These are phyloP conservation scores for Tricholoma bakamatsutake DNA, from an alignment of 768 basidiomycete species.

Conservation along the genomic window DNA sequence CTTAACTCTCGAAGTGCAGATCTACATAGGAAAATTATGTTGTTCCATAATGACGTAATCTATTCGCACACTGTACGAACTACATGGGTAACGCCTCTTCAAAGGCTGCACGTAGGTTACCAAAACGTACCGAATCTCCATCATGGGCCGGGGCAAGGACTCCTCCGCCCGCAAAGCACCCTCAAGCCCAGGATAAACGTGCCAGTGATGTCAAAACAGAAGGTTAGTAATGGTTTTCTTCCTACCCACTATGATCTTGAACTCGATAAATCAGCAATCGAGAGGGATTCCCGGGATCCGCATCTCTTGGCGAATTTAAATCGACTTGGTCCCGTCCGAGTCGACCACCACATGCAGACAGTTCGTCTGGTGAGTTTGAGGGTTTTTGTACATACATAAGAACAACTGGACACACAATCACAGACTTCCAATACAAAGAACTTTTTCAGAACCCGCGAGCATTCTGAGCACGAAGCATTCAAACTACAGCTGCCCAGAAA, in stretches of 20 bases:
- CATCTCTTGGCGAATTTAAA: conserved; percentile 63
- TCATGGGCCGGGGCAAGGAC: conserved; percentile 45
- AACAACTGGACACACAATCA: conserved; percentile 4
- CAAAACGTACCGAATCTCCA: conserved; percentile 38
- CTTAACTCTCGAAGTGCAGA: conserved; percentile 16
- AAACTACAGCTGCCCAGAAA: conserved; percentile 38
- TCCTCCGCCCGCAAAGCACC: conserved; percentile 18
- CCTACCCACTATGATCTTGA: not conserved
- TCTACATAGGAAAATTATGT: not conserved
- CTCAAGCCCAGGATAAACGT: conserved; percentile 12
- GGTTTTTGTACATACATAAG: not conserved
- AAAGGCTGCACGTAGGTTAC: conserved; percentile 52
- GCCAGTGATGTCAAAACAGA: conserved; percentile 50
- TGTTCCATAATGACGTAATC: conserved; percentile 15
- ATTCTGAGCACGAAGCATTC: conserved; percentile 52
- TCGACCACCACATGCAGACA: conserved; percentile 57
- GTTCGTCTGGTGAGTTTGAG: conserved; percentile 38
- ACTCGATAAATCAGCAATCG: conserved; percentile 39
- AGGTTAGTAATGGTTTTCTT: conserved; percentile 26
- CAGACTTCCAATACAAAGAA: conserved; percentile 26
- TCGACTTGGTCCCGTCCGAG: conserved; percentile 60
- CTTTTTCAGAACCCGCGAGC: conserved; percentile 48
- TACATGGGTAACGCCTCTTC: conserved; percentile 62
- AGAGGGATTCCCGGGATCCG: conserved; percentile 63
- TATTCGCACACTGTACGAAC: not conserved